Conservation (phyloP, 2,329 filamentous ascomycete species). For the Magnaporthales sp. region DNA sequence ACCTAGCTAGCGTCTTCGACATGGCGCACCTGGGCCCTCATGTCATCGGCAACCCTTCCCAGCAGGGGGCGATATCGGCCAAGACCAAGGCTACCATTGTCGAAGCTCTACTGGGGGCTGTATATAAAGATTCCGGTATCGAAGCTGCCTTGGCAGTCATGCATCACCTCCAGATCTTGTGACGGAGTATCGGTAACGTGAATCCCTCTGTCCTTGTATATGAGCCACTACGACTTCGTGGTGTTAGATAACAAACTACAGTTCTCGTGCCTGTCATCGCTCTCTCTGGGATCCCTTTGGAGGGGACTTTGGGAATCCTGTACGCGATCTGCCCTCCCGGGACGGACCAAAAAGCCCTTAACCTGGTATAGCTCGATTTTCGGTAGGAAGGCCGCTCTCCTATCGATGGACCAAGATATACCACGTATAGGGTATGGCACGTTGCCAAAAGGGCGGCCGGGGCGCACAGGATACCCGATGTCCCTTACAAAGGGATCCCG, state of each 20-base stretch:
- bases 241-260: not conserved
- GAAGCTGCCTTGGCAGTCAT: not conserved
- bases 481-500: no score
- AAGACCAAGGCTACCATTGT: not conserved
- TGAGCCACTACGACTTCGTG: not conserved
- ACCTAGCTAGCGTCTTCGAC: not conserved
- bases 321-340: not conserved
- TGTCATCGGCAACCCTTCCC: not conserved
- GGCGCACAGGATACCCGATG: no score
- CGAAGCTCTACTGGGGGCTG: not conserved
- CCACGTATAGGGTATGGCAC: not conserved
- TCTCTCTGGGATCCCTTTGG: not conserved
- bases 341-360: not conserved
- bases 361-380: not conserved
- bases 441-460: no score
- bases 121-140: not conserved
- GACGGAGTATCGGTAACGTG: not conserved
- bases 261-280: not conserved
- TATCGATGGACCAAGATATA: not conserved
- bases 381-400: not conserved
- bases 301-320: not conserved
- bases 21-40: not conserved
- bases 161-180: not conserved
- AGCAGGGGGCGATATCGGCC: not conserved
- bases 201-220: not conserved